Conservation (phyloP, 139 green algal species). For the Tetraselmis striata region DNA sequence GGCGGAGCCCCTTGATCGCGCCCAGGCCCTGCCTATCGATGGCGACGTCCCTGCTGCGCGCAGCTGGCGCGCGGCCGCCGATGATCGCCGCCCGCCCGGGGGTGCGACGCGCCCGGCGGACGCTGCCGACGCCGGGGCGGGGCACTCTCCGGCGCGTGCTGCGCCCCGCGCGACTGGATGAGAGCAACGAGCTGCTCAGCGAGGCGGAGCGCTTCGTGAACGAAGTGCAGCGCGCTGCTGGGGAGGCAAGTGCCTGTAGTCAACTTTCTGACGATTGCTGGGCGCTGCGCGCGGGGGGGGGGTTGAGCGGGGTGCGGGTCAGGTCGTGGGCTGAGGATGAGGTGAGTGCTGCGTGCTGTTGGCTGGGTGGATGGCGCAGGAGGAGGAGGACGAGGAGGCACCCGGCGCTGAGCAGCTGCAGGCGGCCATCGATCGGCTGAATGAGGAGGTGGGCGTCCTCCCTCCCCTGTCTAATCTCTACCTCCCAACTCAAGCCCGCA, state of each 20-base stretch:
- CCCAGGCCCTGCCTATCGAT: too few relatives aligned
- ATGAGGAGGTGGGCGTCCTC: too few relatives aligned
- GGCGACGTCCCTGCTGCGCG: too few relatives aligned
- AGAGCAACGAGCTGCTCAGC: slow-evolving; percentile 13
- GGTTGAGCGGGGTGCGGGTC: not conserved
- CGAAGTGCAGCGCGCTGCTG: slow-evolving; percentile 1
- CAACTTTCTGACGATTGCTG: not conserved
- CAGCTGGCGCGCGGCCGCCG: too few relatives aligned
- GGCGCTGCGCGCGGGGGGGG: too few relatives aligned
- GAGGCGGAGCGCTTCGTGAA: slow-evolving; percentile 29
- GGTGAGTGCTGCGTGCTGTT: not conserved
- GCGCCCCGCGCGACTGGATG: slow-evolving; percentile 30
- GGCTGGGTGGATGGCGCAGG: not conserved
- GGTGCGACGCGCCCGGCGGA: too few relatives aligned
- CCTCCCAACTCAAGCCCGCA: not conserved
- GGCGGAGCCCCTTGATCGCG: too few relatives aligned
- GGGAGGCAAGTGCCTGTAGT: not conserved
- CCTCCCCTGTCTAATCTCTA: not conserved
- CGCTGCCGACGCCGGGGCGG: too few relatives aligned
- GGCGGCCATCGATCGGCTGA: too few relatives aligned
- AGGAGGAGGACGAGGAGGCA: not conserved
- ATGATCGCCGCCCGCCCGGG: too few relatives aligned
- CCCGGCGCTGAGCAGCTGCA: too few relatives aligned
- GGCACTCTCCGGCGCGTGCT: too few relatives aligned
- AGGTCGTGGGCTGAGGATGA: slow-evolving; percentile 1